Evolutionary conservation across 257 asterid genomes (phyloP), one percentile per base, ranked within the genome.

Genomic region (Solanum chilense): DNA sequence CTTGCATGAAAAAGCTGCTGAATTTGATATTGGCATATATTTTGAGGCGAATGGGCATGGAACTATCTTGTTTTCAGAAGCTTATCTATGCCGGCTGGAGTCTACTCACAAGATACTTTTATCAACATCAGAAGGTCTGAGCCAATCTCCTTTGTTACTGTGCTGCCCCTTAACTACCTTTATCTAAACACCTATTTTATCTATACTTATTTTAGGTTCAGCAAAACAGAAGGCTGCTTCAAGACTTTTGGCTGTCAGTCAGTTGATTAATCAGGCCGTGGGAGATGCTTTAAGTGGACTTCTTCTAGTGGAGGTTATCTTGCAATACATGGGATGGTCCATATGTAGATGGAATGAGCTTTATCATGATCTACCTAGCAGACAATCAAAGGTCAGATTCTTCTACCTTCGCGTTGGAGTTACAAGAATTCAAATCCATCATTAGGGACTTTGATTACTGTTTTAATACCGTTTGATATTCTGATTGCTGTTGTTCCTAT

Each of bases 1-100:
- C 89, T 92, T 97, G 90, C 99, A 97, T 68, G 97, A 95, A 89
- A 96, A 93, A 89, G 99, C 99, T 88, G 95, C 97, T 16, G 98
- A 96, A 85, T 96, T 87, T 86, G 99, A 97, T 86, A 89, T 96
- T 85, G 99, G 99, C 80, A 93, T 97, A 87, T 97, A 96, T 89
- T 95, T 96, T 71, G 99, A 97, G 92, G 99, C 98, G 82, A 97
- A 97, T 90, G 99, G 99, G 87, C 99, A 97, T 83, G 99, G 99
- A 89, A 97, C 99, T 86, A 87, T 97, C 90, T 91, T 96, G 93
- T 97, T 97, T 91, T 94, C 99, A 5, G 98, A 96, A 87, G 52
- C 87, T 42, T 93, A 92, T 88, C 76, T 95, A 3, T 69, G 90
- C 87, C 90, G 93, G 96, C 92, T 97, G 91, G 96, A 94, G 89